phyloP scores from a whole-genome alignment of 2,329 filamentous ascomycete genomes.

The Penicillium sp. region DNA sequence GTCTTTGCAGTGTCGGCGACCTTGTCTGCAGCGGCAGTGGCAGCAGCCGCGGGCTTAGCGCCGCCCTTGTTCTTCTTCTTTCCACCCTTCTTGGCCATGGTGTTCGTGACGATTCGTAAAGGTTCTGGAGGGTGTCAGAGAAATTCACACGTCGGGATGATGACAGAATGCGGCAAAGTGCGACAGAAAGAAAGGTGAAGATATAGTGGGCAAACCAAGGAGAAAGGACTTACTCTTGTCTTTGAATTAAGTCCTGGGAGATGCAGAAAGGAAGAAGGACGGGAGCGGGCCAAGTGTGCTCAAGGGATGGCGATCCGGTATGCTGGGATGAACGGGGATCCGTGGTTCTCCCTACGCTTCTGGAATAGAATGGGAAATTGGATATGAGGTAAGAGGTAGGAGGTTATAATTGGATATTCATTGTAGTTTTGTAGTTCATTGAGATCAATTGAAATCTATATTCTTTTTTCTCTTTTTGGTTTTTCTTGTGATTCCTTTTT shows the following conservation, averaged over 20 bases:
- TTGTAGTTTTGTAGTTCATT: not conserved
- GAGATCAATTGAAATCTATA: slow-evolving; percentile 1
- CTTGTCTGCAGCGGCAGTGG: slow-evolving; percentile 24
- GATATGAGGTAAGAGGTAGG: not conserved
- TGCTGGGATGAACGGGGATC: slow-evolving; percentile 9
- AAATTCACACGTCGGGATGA: slow-evolving; percentile 11
- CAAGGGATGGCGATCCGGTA: slow-evolving; percentile 14
- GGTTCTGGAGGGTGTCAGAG: slow-evolving; percentile 11
- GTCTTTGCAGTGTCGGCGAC: slow-evolving; percentile 25
- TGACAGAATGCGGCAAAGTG: slow-evolving; percentile 4
- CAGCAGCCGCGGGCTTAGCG: slow-evolving; percentile 23
- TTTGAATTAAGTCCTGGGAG: not conserved
- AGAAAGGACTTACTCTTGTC: slow-evolving; percentile 3
- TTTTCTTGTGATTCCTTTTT: not conserved
- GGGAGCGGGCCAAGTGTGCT: slow-evolving; percentile 17
- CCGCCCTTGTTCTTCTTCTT: slow-evolving; percentile 29
- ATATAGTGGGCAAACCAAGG: not conserved
- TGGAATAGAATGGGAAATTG: slow-evolving; percentile 5
- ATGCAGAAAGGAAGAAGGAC: slow-evolving; percentile 7
- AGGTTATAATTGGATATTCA: not conserved
- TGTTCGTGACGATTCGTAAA: slow-evolving; percentile 16
- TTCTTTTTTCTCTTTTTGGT: too few species aligned
- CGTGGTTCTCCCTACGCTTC: slow-evolving; percentile 12
- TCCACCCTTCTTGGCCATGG: slow-evolving; percentile 35
- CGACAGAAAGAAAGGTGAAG: not conserved